A percentile compares a stretch with the other conserved stretches of the same genome.
phyloP scores from a whole-genome alignment of 2,329 filamentous ascomycete species.

The Dothistroma pini region DNA sequence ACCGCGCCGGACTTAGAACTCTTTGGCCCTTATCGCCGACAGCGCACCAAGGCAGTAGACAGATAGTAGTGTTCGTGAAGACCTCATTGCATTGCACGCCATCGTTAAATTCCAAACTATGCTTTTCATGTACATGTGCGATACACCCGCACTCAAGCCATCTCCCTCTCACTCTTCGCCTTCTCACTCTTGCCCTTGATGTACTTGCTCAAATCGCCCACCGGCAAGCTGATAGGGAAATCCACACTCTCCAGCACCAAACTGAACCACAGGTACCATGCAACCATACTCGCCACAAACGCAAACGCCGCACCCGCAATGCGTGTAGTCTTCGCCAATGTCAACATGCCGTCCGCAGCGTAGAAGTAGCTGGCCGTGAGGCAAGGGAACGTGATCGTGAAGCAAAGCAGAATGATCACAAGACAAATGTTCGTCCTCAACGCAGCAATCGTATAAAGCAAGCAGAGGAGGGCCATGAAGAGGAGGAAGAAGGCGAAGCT shows the following conservation, averaged over 20 bases:
- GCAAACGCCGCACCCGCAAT: constrained; percentile 13
- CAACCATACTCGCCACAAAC: constrained; percentile 15
- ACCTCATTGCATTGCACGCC: background rate
- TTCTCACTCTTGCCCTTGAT: constrained; percentile 20
- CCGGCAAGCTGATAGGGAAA: constrained; percentile 19
- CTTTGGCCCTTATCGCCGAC: too few relatives aligned
- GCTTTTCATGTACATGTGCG: background rate
- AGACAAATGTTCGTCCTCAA: constrained; percentile 22
- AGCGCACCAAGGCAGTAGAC: too few relatives aligned
- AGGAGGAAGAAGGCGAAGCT: constrained; percentile 16
- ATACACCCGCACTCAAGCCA: constrained; percentile 4
- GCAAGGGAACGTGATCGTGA: constrained; percentile 20
- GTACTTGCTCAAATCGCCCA: constrained; percentile 19
- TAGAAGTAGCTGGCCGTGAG: constrained; percentile 16
- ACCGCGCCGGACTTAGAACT: too few relatives aligned
- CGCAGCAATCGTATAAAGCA: constrained; percentile 21
- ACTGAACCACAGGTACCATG: constrained; percentile 19
- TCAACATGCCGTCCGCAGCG: constrained; percentile 10
- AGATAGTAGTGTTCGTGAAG: too few relatives aligned
- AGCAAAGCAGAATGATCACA: constrained; percentile 22
- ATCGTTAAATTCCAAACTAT: background rate
- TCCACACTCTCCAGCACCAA: constrained; percentile 22
- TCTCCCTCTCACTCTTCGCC: constrained; percentile 12
- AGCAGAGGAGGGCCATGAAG: constrained; percentile 19
- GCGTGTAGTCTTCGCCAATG: constrained; percentile 6